These are phyloP conservation scores for Toxicodendron radicans DNA, from an alignment of 345 rosid genomes.

Conservation along the genomic window DNA sequence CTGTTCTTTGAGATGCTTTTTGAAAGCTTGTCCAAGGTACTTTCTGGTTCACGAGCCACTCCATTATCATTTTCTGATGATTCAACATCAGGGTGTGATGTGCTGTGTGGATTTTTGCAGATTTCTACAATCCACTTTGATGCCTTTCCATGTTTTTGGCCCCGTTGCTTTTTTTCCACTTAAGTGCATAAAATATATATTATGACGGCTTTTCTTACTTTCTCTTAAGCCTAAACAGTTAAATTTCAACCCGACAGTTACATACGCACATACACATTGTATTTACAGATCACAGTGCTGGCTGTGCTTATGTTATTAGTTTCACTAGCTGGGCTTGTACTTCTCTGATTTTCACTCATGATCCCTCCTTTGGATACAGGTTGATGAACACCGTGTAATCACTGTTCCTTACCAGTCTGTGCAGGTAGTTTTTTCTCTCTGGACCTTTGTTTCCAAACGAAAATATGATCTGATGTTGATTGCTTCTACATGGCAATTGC, in stretches of 20 bases:
- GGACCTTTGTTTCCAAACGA: too few species aligned
- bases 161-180: neutral
- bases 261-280: neutral
- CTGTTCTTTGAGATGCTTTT: constrained; percentile 98
- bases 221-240: neutral
- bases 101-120: neutral
- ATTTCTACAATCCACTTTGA: neutral
- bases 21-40: constrained; percentile 90
- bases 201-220: neutral
- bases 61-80: constrained; percentile 7
- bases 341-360: constrained; percentile 27
- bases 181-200: constrained; percentile 5
- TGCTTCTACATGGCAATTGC: neutral
- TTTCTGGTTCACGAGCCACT: constrained; percentile 17
- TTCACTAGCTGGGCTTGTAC: constrained; percentile 16
- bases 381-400: constrained; percentile 74
- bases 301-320: constrained; percentile 3
- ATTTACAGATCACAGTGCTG: neutral
- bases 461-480: too few species aligned
- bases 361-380: constrained; percentile 44
- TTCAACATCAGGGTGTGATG: neutral
- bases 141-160: constrained; percentile 12
- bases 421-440: constrained; percentile 46
- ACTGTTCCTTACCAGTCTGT: constrained; percentile 76
- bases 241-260: neutral